phyloP scores from a whole-genome alignment of 164 flowering plant genomes.

The Liquidambar formosana region DNA sequence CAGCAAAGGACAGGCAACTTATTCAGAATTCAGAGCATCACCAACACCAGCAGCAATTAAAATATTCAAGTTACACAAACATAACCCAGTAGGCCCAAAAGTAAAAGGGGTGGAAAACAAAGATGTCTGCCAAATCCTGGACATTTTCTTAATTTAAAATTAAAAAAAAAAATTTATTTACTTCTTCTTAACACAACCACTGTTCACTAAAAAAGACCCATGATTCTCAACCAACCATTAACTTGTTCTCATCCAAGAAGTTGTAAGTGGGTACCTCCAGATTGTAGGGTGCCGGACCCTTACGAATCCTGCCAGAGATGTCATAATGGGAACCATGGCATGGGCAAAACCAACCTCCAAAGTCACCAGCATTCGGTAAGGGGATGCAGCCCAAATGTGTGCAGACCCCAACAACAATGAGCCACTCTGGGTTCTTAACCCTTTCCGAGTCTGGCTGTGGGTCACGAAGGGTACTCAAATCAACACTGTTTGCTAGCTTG shows the following conservation, averaged over 20 bases:
- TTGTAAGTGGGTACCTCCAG: constrained; percentile 51
- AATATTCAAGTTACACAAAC: constrained; percentile 15
- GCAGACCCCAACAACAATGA: constrained; percentile 45
- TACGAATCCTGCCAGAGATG: constrained; percentile 47
- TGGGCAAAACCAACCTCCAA: constrained; percentile 56
- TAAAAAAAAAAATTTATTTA: background rate
- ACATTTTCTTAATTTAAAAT: background rate
- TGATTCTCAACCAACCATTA: constrained; percentile 35
- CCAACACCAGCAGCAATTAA: background rate
- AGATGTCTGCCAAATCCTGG: background rate
- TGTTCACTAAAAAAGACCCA: background rate
- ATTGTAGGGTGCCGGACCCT: constrained; percentile 54
- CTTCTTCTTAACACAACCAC: background rate
- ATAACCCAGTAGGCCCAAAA: background rate
- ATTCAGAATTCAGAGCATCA: background rate
- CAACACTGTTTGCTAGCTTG: constrained; percentile 47
- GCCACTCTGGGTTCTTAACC: constrained; percentile 53
- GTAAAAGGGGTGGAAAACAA: background rate
- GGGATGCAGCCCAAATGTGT: constrained; percentile 58
- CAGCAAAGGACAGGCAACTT: background rate
- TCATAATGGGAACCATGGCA: constrained; percentile 58
- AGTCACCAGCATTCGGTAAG: constrained; percentile 52
- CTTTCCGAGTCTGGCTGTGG: constrained; percentile 42
- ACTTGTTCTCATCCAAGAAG: constrained; percentile 44
- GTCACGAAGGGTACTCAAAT: constrained; percentile 37